These are phyloP conservation scores for Fusarium sp. DNA, from an alignment of 2,329 filamentous ascomycete species.

Conservation along the genomic window DNA sequence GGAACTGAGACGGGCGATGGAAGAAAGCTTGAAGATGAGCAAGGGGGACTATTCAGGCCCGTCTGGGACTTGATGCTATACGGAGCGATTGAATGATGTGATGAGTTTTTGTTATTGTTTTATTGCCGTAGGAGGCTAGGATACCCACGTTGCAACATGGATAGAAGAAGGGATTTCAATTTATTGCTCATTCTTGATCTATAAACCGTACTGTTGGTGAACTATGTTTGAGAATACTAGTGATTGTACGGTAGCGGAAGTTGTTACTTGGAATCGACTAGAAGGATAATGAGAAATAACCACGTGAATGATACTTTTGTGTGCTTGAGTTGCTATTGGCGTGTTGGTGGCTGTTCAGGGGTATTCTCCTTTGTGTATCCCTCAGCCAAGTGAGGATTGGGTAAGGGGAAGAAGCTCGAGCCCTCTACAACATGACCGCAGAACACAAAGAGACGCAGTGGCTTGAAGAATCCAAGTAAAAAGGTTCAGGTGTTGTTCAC, in stretches of 20 bases:
- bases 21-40: slow-evolving; percentile 64
- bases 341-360: neutral
- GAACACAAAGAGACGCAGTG: neutral
- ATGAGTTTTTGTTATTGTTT: neutral
- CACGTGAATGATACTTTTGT: neutral
- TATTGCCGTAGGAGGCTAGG: slow-evolving; percentile 13
- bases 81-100: neutral
- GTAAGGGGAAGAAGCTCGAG: neutral
- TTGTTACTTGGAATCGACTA: no score
- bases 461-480: neutral
- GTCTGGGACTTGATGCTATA: slow-evolving; percentile 30
- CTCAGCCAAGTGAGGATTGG: neutral
- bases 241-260: neutral
- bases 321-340: neutral
- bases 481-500: neutral
- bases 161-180: neutral
- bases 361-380: neutral
- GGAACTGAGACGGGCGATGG: slow-evolving; percentile 66
- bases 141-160: slow-evolving; percentile 21
- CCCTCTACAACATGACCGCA: neutral
- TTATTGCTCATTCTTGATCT: neutral
- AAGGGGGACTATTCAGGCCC: slow-evolving; percentile 43
- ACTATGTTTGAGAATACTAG: neutral
- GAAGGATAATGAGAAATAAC: neutral
- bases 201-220: neutral